Conservation (phyloP, 1,284 basidiomycete species). For the Trichosporon faecale region DNA sequence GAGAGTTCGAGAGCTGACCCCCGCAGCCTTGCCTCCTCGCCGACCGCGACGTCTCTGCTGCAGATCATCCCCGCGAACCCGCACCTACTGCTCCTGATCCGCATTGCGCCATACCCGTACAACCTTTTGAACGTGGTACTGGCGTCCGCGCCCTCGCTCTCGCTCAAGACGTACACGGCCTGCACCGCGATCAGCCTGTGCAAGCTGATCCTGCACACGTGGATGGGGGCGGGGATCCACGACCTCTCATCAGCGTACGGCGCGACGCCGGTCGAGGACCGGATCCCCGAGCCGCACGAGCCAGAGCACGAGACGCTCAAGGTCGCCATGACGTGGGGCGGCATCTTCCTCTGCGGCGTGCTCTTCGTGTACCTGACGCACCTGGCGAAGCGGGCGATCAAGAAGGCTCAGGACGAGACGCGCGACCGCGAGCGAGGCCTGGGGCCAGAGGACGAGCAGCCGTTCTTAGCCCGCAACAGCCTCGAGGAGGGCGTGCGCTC, state of each 20-base stretch:
- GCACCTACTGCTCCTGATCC: slow-evolving; percentile 56
- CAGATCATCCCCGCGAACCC: slow-evolving; percentile 47
- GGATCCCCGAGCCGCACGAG: slow-evolving; percentile 7
- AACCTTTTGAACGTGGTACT: slow-evolving; percentile 58
- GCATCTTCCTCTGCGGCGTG: slow-evolving; percentile 50
- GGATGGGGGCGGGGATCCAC: slow-evolving; percentile 45
- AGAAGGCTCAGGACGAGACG: slow-evolving; percentile 38
- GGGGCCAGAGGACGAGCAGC: slow-evolving; percentile 23
- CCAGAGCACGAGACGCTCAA: slow-evolving; percentile 33
- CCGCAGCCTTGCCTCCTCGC: slow-evolving; percentile 38
- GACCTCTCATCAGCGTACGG: slow-evolving; percentile 33
- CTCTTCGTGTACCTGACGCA: slow-evolving; percentile 56
- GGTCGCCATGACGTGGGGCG: slow-evolving; percentile 41
- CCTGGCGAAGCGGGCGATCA: slow-evolving; percentile 52
- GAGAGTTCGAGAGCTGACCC: background rate
- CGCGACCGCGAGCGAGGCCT: slow-evolving; percentile 6
- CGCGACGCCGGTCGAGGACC: background rate
- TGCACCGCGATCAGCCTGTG: slow-evolving; percentile 56
- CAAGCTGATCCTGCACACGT: slow-evolving; percentile 53
- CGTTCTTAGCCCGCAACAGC: slow-evolving; percentile 19
- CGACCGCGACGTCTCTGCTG: slow-evolving; percentile 43
- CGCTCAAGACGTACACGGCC: slow-evolving; percentile 53
- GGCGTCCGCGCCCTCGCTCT: slow-evolving; percentile 54
- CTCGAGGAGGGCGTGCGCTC: slow-evolving; percentile 13
- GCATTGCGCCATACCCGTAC: slow-evolving; percentile 57